phyloP scores from a whole-genome alignment of 345 rosid species.

The Eucalyptus cloeziana region DNA sequence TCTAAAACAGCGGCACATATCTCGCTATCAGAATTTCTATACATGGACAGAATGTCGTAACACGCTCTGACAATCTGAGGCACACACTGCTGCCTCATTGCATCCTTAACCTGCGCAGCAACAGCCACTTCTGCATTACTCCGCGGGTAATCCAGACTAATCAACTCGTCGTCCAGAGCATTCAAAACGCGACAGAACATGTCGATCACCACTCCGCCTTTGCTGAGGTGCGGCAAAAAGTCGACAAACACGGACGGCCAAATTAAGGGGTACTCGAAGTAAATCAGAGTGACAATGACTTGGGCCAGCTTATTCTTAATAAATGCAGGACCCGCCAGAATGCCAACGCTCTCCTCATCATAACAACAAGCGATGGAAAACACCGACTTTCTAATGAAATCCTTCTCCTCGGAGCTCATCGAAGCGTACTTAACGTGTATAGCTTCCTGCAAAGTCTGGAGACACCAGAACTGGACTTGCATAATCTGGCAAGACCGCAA shows the following conservation, averaged over 20 bases:
- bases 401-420: constrained; percentile 54
- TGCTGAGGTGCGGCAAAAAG: constrained; percentile 45
- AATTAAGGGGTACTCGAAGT: constrained; percentile 75
- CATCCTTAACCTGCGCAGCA: constrained; percentile 78
- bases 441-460: constrained; percentile 78
- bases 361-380: constrained; percentile 69
- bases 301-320: constrained; percentile 93
- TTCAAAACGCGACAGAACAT: constrained; percentile 91
- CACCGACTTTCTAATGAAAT: constrained; percentile 40
- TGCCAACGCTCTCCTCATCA: constrained; percentile 34
- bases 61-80: constrained; percentile 79
- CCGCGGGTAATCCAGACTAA: constrained; percentile 84
- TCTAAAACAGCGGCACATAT: constrained; percentile 61
- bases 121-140: constrained; percentile 46
- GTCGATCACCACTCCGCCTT: constrained; percentile 65
- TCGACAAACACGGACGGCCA: constrained; percentile 84
- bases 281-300: constrained; percentile 77
- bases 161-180: constrained; percentile 81
- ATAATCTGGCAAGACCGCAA: constrained; percentile 42
- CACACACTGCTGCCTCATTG: constrained; percentile 94
- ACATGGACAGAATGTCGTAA: constrained; percentile 64
- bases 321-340: constrained; percentile 63
- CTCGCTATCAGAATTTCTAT: constrained; percentile 58
- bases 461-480: constrained; percentile 94
- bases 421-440: constrained; percentile 38